These are phyloP conservation scores for Ogataea trehaloabstinens DNA, from an alignment of 805 yeast genomes.

Conservation along the genomic window DNA sequence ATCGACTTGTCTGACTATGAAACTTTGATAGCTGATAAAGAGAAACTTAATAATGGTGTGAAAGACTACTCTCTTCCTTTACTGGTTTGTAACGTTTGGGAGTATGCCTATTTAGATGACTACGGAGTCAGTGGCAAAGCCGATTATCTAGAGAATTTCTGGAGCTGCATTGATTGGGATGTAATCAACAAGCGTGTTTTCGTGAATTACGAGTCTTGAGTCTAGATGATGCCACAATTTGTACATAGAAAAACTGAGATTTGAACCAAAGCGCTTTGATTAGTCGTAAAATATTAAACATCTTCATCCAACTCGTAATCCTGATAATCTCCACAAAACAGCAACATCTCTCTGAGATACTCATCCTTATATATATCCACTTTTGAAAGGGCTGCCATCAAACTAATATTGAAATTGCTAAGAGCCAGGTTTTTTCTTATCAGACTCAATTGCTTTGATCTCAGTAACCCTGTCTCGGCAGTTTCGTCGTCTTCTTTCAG, in stretches of 20 bases:
- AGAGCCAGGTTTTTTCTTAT: slow-evolving; percentile 23
- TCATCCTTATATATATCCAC: slow-evolving; percentile 33
- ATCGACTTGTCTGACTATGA: slow-evolving; percentile 54
- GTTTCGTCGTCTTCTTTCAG: slow-evolving; percentile 12
- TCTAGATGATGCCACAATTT: not conserved
- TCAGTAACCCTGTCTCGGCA: slow-evolving; percentile 14
- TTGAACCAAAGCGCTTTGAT: not conserved
- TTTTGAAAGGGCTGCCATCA: slow-evolving; percentile 33
- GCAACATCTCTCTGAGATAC: slow-evolving; percentile 26
- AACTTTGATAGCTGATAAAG: slow-evolving; percentile 38
- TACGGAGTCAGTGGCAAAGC: slow-evolving; percentile 78
- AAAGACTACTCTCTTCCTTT: slow-evolving; percentile 71
- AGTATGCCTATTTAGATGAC: slow-evolving; percentile 80
- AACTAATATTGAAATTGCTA: slow-evolving; percentile 30
- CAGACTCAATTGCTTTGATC: slow-evolving; percentile 13
- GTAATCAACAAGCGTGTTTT: slow-evolving; percentile 51
- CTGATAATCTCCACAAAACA: slow-evolving; percentile 30
- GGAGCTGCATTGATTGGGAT: slow-evolving; percentile 85
- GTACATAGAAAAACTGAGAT: slow-evolving; percentile 13
- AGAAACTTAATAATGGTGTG: slow-evolving; percentile 28
- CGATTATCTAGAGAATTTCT: slow-evolving; percentile 69
- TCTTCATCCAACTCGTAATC: slow-evolving; percentile 27
- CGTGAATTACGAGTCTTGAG: slow-evolving; percentile 15
- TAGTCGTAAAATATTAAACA: not conserved
- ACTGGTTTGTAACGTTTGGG: slow-evolving; percentile 82